A percentile compares a stretch with the other conserved stretches of the same genome.
phyloP scores from a whole-genome alignment of 306 rosid genomes.

The Rosa persica region DNA sequence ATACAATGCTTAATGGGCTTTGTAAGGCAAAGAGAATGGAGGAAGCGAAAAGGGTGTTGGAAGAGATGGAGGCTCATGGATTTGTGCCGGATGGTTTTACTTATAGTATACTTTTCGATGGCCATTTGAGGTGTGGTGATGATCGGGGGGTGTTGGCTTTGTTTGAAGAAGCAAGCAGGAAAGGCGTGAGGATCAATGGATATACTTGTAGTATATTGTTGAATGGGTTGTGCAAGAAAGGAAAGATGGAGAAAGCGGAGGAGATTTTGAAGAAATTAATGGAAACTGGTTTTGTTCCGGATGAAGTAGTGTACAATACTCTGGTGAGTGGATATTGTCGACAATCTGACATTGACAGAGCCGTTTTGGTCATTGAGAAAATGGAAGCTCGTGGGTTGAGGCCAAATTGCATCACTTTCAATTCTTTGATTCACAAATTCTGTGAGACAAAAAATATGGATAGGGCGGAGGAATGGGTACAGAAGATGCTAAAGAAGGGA shows the following conservation, averaged over 20 bases:
- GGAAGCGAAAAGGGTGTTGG: slow-evolving; percentile 47
- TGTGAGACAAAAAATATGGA: slow-evolving; percentile 57
- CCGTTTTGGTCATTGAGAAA: slow-evolving; percentile 39
- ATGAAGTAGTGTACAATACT: slow-evolving; percentile 52
- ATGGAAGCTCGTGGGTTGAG: slow-evolving; percentile 57
- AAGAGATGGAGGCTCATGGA: slow-evolving; percentile 56
- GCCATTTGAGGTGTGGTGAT: slow-evolving; percentile 34
- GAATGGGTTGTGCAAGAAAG: slow-evolving; percentile 64
- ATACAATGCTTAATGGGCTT: slow-evolving; percentile 61
- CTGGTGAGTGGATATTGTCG: slow-evolving; percentile 67
- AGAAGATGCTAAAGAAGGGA: slow-evolving; percentile 62
- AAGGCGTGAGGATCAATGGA: slow-evolving; percentile 37
- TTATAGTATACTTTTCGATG: slow-evolving; percentile 46
- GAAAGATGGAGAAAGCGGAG: slow-evolving; percentile 56
- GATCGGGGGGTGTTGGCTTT: slow-evolving; percentile 33
- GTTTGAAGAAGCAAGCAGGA: slow-evolving; percentile 31
- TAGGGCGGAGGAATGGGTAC: slow-evolving; percentile 69
- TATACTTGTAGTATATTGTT: slow-evolving; percentile 52
- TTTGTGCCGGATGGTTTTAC: slow-evolving; percentile 57
- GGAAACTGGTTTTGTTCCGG: slow-evolving; percentile 48
- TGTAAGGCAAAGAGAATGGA: slow-evolving; percentile 55
- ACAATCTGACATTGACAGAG: slow-evolving; percentile 47
- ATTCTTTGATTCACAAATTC: slow-evolving; percentile 52
- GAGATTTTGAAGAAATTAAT: slow-evolving; percentile 53
- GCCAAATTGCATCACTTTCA: slow-evolving; percentile 60